Percentiles rank a stretch among this genome's conserved stretches.
Conservation (phyloP, 805 yeast species). For the Yarrowia porcina region DNA sequence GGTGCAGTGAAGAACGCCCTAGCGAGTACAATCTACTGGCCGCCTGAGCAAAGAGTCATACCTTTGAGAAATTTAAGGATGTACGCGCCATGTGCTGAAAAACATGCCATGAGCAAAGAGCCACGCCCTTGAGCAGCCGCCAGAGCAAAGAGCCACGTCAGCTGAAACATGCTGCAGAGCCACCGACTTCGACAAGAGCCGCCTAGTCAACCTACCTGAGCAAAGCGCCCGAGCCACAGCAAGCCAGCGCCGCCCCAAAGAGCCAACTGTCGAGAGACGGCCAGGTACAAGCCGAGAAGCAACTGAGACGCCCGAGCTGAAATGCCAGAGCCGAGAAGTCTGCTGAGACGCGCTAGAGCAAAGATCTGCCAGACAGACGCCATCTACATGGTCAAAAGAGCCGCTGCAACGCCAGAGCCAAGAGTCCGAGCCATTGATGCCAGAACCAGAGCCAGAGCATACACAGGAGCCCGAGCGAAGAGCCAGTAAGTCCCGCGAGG, state of each 20-base stretch:
- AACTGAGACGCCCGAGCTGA: conserved; percentile 1
- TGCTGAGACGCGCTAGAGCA: no score
- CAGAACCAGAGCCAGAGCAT: conserved; percentile 5
- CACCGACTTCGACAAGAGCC: conserved; percentile 12
- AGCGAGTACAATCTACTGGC: neutral
- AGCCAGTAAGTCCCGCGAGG: conserved; percentile 4
- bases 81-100: conserved; percentile 3
- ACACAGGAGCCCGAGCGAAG: conserved; percentile 3
- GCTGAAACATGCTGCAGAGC: neutral
- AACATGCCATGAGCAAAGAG: conserved; percentile 7
- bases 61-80: conserved; percentile 7
- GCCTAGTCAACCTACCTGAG: conserved; percentile 16
- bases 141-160: neutral
- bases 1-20: conserved; percentile 4
- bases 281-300: conserved; percentile 15
- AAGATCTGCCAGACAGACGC: neutral
- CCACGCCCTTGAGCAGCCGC: neutral
- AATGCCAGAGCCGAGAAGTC: neutral
- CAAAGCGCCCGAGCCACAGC: conserved; percentile 17
- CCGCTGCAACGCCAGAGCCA: neutral
- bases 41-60: conserved; percentile 11
- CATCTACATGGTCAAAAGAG: neutral
- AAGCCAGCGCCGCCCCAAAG: conserved; percentile 17
- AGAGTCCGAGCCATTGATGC: neutral
- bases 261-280: conserved; percentile 19